A percentile compares a stretch with the other conserved stretches of the same genome.
These are phyloP conservation scores for Benincasa hispida DNA, from an alignment of 306 rosid species.

Conservation along the genomic window DNA sequence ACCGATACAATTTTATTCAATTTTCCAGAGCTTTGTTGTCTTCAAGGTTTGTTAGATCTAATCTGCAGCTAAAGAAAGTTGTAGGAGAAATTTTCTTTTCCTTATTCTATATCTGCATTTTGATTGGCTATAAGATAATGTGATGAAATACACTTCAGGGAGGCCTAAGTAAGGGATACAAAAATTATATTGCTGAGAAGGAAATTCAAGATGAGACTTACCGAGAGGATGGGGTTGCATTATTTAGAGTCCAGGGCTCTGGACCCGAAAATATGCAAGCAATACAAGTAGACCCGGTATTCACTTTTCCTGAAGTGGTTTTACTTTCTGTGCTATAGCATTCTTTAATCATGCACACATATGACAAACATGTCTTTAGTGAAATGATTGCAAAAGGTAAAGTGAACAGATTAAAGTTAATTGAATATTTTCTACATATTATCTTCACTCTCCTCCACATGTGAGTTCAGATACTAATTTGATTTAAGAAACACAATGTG, in stretches of 20 bases:
- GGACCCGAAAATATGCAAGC: constrained; percentile 99
- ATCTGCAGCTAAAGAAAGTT: constrained; percentile 2
- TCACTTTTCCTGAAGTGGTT: constrained; percentile 11
- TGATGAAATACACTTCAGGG: constrained; percentile 45
- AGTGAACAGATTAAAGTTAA: background rate
- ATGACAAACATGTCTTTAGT: background rate
- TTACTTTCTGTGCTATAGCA: background rate
- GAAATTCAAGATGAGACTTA: constrained; percentile 77
- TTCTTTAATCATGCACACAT: background rate
- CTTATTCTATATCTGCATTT: background rate
- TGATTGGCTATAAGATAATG: constrained; percentile 10
- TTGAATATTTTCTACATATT: background rate
- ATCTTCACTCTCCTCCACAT: background rate
- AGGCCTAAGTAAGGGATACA: constrained; percentile 88
- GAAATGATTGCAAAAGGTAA: background rate
- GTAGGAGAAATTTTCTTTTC: background rate
- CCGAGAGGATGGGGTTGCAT: constrained; percentile 62
- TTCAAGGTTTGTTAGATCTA: constrained; percentile 52
- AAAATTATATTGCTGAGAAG: constrained; percentile 45
- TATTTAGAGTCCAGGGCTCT: constrained; percentile 89
- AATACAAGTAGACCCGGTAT: constrained; percentile 79
- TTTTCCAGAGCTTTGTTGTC: constrained; percentile 74
- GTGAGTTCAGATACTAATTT: background rate
- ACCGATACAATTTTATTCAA: constrained; percentile 65
- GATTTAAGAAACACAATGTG: background rate